Evolutionary conservation across 345 rosid genomes (phyloP).

Genomic region (Lepidium sativum): DNA sequence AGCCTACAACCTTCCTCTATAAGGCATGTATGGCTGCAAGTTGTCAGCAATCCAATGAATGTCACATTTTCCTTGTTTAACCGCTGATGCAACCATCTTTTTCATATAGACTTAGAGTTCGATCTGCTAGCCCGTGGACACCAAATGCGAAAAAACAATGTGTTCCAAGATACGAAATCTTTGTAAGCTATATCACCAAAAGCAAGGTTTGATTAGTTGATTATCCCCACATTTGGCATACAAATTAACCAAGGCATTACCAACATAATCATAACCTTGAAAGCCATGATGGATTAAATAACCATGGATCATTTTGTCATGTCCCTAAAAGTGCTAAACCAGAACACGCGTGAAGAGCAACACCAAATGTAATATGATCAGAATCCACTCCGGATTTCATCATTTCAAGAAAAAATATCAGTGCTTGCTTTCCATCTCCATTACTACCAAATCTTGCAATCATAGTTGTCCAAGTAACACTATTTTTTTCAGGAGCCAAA

Average conservation of each 20-base stretch:
- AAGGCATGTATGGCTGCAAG: conserved; percentile 83
- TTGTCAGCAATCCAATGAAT: conserved; percentile 58
- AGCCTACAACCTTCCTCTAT: conserved; percentile 46
- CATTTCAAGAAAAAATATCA: conserved; percentile 47
- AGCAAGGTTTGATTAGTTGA: conserved; percentile 38
- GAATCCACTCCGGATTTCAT: conserved; percentile 28
- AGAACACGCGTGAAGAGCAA: conserved; percentile 71
- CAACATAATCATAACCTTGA: conserved; percentile 44
- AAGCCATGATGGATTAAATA: conserved; percentile 49
- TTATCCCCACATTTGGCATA: conserved; percentile 72
- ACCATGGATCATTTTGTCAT: conserved; percentile 67
- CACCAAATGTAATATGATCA: conserved; percentile 49
- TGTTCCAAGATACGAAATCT: conserved; percentile 68
- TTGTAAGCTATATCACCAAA: conserved; percentile 45
- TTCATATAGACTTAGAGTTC: conserved; percentile 47
- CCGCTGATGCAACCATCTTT: conserved; percentile 45
- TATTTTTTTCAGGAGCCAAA: conserved; percentile 42
- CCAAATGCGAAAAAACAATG: conserved; percentile 68
- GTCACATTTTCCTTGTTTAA: conserved; percentile 62
- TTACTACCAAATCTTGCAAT: conserved; percentile 53
- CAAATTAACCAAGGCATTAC: conserved; percentile 65
- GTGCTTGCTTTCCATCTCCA: conserved; percentile 53
- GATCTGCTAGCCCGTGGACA: conserved; percentile 51
- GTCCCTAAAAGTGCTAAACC: conserved; percentile 44
- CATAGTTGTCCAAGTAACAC: conserved; percentile 72